Evolutionary conservation across 257 asterid species (phyloP).

Genomic region (Fraxinus quadrangulata): DNA sequence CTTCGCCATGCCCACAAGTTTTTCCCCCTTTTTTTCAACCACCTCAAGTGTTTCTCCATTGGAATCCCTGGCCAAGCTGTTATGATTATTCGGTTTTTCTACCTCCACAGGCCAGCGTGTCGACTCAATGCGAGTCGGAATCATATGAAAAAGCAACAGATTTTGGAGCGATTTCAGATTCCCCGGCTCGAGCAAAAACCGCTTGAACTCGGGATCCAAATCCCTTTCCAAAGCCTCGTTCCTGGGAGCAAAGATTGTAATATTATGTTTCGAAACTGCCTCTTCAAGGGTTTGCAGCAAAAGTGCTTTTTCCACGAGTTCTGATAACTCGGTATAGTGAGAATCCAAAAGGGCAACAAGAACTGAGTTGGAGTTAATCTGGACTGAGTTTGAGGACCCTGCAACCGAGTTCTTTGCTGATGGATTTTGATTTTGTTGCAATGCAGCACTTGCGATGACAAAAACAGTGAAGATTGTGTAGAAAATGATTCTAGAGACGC

Average conservation of each 20-base stretch:
- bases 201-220: slow-evolving; percentile 40
- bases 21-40: slow-evolving; percentile 4
- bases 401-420: background rate
- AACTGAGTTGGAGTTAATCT: slow-evolving; percentile 40
- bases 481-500: background rate
- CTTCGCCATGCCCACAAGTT: slow-evolving; percentile 17
- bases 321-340: slow-evolving; percentile 33
- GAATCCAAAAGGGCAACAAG: slow-evolving; percentile 38
- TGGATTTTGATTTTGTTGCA: slow-evolving; percentile 3
- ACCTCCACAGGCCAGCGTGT: slow-evolving; percentile 13
- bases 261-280: slow-evolving; percentile 27
- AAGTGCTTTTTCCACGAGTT: slow-evolving; percentile 39
- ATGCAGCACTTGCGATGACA: slow-evolving; percentile 21
- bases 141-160: slow-evolving; percentile 32
- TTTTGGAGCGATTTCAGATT: slow-evolving; percentile 35
- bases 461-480: background rate
- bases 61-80: slow-evolving; percentile 8
- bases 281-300: slow-evolving; percentile 37
- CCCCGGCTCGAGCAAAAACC: slow-evolving; percentile 37
- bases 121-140: slow-evolving; percentile 23
- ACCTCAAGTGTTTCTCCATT: background rate
- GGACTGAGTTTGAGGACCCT: slow-evolving; percentile 15
- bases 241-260: slow-evolving; percentile 39
- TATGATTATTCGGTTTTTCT: background rate
- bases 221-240: slow-evolving; percentile 39